Evolutionary conservation across 768 basidiomycete genomes (phyloP), one percentile per base, ranked within the genome.

Genomic region (Favolaschia claudopus): DNA sequence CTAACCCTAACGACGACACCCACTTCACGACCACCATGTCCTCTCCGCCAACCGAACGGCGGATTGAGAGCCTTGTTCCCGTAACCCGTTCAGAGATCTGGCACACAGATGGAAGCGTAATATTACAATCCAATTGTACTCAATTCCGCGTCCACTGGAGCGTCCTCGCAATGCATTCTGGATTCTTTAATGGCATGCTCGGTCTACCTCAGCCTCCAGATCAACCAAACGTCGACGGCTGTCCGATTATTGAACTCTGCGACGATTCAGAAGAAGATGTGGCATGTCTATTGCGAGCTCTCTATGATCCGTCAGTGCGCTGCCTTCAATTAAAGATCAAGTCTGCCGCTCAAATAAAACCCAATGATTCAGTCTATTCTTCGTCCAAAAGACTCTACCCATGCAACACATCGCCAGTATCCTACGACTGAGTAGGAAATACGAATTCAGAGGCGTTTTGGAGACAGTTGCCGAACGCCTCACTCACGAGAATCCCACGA

Each of bases 111-210:
- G 61, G 61, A 0, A 58, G 37, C 32, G 34, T 58, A 33, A 31
- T 58, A 0, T 20, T 62, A 5, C 60, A 62, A 20, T 34, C 55
- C 8, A 15, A 31, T 13, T 29, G 40, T 36, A 52, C 19, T 2
- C 55, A 62, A 40, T 62, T 62, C 17, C 43, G 51, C 17, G 61
- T 63, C 10, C 62, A 58, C 17, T 58, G 44, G 44, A 32, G 56
- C 24, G 20, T 63, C 7, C 44, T 63, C 8, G 13, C 44, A 3
- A 12, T 29, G 19, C 56, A 58, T 36, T 58, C 57, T 2, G 19
- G 25, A 4, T 39, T 54, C 13, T 63, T 63, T 14, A 37, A 40
- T 3, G 51, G 50, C 12, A 46, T 62, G 52, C 51, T 43, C 5
- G 33, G 27, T 7, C 13, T 58, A 5, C 57, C 62, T 0, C 62